Base-by-base conservation (phyloP, 495 filamentous ascomycete genomes). In the Xylaria flabelliformis region DNA sequence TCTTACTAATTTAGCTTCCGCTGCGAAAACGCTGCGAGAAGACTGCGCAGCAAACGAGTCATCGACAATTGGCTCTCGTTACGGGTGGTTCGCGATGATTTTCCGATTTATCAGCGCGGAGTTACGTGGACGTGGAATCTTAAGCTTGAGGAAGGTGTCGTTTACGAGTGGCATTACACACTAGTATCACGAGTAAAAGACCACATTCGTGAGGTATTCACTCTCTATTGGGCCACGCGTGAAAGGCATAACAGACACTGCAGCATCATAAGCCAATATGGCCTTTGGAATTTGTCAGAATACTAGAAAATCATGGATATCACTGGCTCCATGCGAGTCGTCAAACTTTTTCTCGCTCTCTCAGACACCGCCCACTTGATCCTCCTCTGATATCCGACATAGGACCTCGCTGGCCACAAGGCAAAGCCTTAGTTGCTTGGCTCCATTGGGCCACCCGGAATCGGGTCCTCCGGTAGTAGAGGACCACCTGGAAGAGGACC, bases 371-470 rank as follows among this genome's bases (percentile, higher is more conserved):
- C 36, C 42, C 39, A 34, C 26, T 29, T 48, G 55, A 17, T 24
- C 42, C 29, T 42, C 58, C 58, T 8, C 26, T n/a, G 55, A 36
- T 10, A 7, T 5, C n/a, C 2, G 24, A 55, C 56, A 62, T 53
- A 34, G 34, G 44, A 70, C 13, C 1, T 32, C n/a, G 55, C 17
- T 50, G 46, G 46, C 59, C 32, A 55, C 42, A 1, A 29, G 58
- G n/a, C 55, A 51, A 1, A 42, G 17, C 29, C 41, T 41, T 42
- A 72, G 42, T 59, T 39, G 44, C 67, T 69, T 50, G 67, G 67
- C 55, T 69, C 58, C 50, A 78, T 59, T 17, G 80, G 74, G 29
- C 75, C 74, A 73, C 73, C 77, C 55, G 79, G 81, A 26, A 74
- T 58, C 59, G 72, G 51, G 63, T 62, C 55, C 53, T 77, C 76